Evolutionary conservation across 352 stramenopile species (phyloP), one percentile per base, ranked within the genome.

Genomic region (Globisporangium barbulae): DNA sequence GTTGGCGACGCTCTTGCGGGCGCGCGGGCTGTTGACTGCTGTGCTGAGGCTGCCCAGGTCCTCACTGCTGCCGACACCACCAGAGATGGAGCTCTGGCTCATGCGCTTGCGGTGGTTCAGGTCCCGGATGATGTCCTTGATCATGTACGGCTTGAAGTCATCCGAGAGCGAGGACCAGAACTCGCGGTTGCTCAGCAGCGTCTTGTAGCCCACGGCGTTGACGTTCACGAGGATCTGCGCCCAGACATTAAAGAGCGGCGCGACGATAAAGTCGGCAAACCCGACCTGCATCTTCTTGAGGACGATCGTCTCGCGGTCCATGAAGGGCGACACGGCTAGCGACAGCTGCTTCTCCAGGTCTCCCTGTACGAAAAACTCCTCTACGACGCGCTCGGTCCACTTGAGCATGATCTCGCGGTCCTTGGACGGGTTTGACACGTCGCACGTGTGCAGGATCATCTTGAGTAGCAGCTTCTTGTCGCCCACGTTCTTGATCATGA

Each of bases 291-390:
- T 94, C 65, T 98, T 97, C 67, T 93, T 90, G 47, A 97, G 76
- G 44, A 96, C 89, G 62, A 96, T 93, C 13, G 86, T 96, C 7
- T 97, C 81, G 25, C 92, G 80, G 70, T 98, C 92, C 88, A 97
- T 98, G 67, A 98, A 97, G 2, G 94, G 94, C 33, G 87, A 98
- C 1, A 98, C 80, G 2, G 91, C 74, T 3, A 99, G 69, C 7
- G 76, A 73, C 2, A 97, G 70, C 55, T 91, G 74, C 64, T 98
- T 98, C 70, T 99, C 97, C 71, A 97, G 88, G 60, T 99, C 96
- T 39, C 97, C 97, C 68, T 99, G 96, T 21, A 88, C 61, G 65
- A 98, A 99, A 66, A 98, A 98, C 79, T 99, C 97, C 39, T 97
- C 86, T 13, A 98, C 81, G 10, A 98, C 91, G 22, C 93, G 87